Evolutionary conservation across 768 basidiomycete species (phyloP).

Genomic region (Mycena maculata): DNA sequence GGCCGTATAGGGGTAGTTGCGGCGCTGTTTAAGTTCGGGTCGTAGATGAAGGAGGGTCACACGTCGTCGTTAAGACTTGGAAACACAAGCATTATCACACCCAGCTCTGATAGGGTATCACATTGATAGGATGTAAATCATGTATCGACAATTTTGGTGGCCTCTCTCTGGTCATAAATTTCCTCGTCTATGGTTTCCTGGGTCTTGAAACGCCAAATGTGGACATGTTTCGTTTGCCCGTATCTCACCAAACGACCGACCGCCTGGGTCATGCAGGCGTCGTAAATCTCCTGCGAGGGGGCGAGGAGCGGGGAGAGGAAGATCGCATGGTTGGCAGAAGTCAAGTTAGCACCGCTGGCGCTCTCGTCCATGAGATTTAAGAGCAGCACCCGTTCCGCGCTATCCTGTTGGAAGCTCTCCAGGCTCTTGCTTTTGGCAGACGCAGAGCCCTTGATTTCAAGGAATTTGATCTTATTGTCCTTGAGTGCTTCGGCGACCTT

Average conservation of each 20-base stretch:
- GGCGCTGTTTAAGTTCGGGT: no score
- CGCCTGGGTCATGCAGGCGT: slow-evolving; percentile 85
- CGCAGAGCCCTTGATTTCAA: slow-evolving; percentile 85
- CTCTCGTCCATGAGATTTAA: slow-evolving; percentile 96
- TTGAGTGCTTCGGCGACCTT: slow-evolving; percentile 88
- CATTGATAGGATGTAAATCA: no score
- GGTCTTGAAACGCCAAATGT: slow-evolving; percentile 88
- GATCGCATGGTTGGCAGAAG: slow-evolving; percentile 93
- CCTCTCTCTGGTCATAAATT: slow-evolving; percentile 71
- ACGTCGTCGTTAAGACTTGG: no score
- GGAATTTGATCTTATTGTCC: slow-evolving; percentile 76
- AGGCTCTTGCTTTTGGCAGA: slow-evolving; percentile 83
- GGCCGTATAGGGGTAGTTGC: no score
- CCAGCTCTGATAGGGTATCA: no score
- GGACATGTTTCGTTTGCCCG: slow-evolving; percentile 84
- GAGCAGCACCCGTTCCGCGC: slow-evolving; percentile 82
- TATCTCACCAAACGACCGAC: slow-evolving; percentile 87
- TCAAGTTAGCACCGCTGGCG: slow-evolving; percentile 93
- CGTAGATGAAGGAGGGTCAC: no score
- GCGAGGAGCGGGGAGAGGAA: slow-evolving; percentile 94
- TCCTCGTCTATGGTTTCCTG: slow-evolving; percentile 89
- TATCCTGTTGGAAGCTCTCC: slow-evolving; percentile 86
- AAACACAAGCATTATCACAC: no score
- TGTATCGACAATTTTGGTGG: no score
- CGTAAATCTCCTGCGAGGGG: slow-evolving; percentile 84